Percentiles rank a stretch among this genome's conserved stretches.
Conservation (phyloP, 73 alveolate species). For the Tetrahymena elliotti region DNA sequence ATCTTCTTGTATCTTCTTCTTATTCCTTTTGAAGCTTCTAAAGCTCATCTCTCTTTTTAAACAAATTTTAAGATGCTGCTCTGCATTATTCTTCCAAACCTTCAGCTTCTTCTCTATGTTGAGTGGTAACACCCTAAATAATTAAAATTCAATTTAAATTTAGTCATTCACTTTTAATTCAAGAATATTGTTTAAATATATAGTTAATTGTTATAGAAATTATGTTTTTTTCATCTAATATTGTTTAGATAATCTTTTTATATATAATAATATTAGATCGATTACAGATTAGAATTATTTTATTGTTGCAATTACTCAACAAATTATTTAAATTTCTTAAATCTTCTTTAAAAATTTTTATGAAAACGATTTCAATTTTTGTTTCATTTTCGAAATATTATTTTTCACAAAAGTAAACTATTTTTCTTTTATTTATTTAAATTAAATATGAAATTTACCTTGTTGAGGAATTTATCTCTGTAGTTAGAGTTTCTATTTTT, state of each 20-base stretch:
- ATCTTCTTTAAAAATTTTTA: no score
- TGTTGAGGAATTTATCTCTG: constrained; percentile 75
- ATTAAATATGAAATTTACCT: constrained; percentile 59
- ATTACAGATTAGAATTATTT: no score
- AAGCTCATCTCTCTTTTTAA: constrained; percentile 72
- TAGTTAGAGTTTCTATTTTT: constrained; percentile 88
- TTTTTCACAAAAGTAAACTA: no score
- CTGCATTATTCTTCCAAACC: constrained; percentile 80
- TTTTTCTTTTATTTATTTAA: constrained; percentile 43
- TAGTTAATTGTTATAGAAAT: no score
- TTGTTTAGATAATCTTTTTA: no score
- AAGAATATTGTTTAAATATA: no score
- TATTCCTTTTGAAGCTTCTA: constrained; percentile 65
- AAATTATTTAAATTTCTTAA: no score
- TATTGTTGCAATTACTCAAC: not conserved
- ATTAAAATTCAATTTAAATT: not conserved
- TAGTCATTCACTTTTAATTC: no score
- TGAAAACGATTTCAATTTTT: no score
- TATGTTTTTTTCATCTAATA: no score
- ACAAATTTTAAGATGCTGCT: constrained; percentile 77
- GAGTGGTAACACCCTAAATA: constrained; percentile 21
- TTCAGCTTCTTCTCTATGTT: constrained; percentile 24
- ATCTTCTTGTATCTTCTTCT: constrained; percentile 79
- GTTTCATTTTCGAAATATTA: no score
- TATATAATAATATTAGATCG: no score